Evolutionary conservation across 2,329 filamentous ascomycete species (phyloP).

Genomic region (Fusarium pininemorale): DNA sequence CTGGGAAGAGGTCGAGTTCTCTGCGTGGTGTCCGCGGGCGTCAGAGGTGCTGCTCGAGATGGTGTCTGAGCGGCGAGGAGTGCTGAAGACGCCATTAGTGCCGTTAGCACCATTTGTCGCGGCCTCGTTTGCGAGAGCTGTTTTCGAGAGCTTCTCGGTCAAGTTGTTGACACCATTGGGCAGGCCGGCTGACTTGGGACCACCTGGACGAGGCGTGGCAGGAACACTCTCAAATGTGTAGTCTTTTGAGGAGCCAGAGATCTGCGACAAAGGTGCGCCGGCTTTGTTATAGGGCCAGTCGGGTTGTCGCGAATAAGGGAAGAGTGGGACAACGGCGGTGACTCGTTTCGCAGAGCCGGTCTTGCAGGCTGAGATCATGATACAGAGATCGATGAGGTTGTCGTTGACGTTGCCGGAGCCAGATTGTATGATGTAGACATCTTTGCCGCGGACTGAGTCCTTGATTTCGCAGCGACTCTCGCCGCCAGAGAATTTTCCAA

Average conservation of each 20-base stretch:
- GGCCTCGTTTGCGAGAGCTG: slow-evolving; percentile 62
- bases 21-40: slow-evolving; percentile 50
- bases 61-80: slow-evolving; percentile 49
- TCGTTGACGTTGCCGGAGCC: slow-evolving; percentile 95
- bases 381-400: slow-evolving; percentile 94
- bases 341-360: slow-evolving; percentile 90
- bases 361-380: slow-evolving; percentile 99
- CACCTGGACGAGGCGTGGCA: slow-evolving; percentile 80
- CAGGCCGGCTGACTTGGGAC: slow-evolving; percentile 71
- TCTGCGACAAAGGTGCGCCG: slow-evolving; percentile 84
- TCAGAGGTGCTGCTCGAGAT: slow-evolving; percentile 48
- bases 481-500: slow-evolving; percentile 93
- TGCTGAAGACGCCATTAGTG: slow-evolving; percentile 43
- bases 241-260: slow-evolving; percentile 59
- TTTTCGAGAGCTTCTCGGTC: slow-evolving; percentile 76
- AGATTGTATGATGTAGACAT: slow-evolving; percentile 98
- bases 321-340: slow-evolving; percentile 92
- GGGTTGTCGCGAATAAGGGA: slow-evolving; percentile 95
- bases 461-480: slow-evolving; percentile 96
- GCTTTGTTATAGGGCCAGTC: slow-evolving; percentile 97
- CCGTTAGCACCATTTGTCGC: slow-evolving; percentile 40
- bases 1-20: slow-evolving; percentile 53
- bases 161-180: slow-evolving; percentile 74
- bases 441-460: slow-evolving; percentile 96
- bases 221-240: slow-evolving; percentile 95